A percentile compares a stretch with the other conserved stretches of the same genome.
These are phyloP conservation scores for Xylariaceae sp. DNA, from an alignment of 2,329 filamentous ascomycete species.

Conservation along the genomic window DNA sequence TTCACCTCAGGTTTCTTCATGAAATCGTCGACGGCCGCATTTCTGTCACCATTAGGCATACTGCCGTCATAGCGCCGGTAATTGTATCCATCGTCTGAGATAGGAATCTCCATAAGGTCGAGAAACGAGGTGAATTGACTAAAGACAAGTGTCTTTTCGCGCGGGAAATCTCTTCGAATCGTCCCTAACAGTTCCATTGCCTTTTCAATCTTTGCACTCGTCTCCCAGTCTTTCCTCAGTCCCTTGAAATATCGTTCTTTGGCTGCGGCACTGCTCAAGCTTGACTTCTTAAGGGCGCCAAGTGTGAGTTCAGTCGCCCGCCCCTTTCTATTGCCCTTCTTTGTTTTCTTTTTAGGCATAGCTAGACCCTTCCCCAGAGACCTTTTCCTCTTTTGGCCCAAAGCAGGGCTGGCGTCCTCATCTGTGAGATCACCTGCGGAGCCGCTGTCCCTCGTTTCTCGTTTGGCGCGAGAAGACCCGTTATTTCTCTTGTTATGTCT, in stretches of 20 bases:
- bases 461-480: neutral
- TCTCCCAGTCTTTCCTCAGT: slow-evolving; percentile 38
- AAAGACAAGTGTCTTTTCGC: slow-evolving; percentile 44
- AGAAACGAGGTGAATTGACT: slow-evolving; percentile 46
- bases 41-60: slow-evolving; percentile 36
- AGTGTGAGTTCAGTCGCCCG: slow-evolving; percentile 32
- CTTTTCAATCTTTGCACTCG: slow-evolving; percentile 42
- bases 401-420: neutral
- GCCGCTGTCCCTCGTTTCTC: neutral
- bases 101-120: slow-evolving; percentile 43
- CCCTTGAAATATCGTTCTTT: slow-evolving; percentile 37
- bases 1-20: slow-evolving; percentile 35
- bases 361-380: neutral
- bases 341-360: slow-evolving; percentile 21
- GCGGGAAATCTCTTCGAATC: slow-evolving; percentile 35
- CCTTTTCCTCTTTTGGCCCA: slow-evolving; percentile 24
- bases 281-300: slow-evolving; percentile 36
- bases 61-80: slow-evolving; percentile 43
- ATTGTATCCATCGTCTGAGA: slow-evolving; percentile 36
- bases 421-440: neutral
- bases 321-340: slow-evolving; percentile 15
- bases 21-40: slow-evolving; percentile 39
- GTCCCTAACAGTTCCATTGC: slow-evolving; percentile 38
- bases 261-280: slow-evolving; percentile 33
- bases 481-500: neutral